These are phyloP conservation scores for Protostelium mycophagum DNA, from an alignment of 78 protist genomes.

Conservation along the genomic window DNA sequence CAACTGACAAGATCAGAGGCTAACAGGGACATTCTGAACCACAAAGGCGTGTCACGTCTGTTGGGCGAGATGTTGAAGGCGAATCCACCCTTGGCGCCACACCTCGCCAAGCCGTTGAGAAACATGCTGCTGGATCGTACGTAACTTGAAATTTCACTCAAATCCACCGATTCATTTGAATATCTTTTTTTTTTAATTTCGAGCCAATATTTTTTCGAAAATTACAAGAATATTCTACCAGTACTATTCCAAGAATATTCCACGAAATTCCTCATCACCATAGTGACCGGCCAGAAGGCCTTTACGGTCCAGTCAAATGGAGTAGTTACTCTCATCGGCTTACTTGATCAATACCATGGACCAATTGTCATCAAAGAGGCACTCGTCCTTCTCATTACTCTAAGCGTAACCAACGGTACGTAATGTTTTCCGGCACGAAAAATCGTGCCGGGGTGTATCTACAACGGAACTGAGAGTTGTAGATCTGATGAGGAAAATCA, in stretches of 20 bases:
- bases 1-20: no score
- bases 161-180: no score
- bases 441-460: no score
- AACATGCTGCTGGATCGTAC: not conserved
- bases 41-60: not conserved
- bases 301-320: not conserved
- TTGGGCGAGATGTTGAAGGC: not conserved
- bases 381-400: not conserved
- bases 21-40: not conserved
- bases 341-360: not conserved
- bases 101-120: not conserved
- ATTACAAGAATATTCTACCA: no score
- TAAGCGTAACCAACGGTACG: not conserved
- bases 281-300: not conserved
- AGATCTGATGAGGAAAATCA: not conserved
- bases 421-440: no score
- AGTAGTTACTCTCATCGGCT: not conserved
- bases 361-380: not conserved
- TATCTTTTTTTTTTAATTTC: no score
- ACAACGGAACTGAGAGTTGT: not conserved
- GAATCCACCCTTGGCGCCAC: not conserved
- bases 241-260: no score
- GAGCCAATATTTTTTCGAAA: no score
- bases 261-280: not conserved
- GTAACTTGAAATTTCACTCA: not conserved